Percentiles rank a stretch among this genome's conserved stretches.
These are phyloP conservation scores for Candida maesae DNA, from an alignment of 805 yeast genomes.

Conservation along the genomic window DNA sequence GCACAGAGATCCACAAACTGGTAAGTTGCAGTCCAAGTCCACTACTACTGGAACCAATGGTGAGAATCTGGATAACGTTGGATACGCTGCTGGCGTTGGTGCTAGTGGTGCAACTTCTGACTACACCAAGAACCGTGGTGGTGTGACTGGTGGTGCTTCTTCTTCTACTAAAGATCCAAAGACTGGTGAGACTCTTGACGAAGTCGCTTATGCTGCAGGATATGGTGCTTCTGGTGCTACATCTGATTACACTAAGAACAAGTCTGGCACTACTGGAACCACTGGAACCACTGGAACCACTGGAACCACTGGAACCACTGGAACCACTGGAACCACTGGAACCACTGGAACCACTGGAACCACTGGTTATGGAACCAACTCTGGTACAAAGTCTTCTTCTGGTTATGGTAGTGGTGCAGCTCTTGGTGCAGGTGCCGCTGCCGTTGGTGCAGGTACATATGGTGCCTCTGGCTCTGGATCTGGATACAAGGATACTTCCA, in stretches of 20 bases:
- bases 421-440: slow-evolving; percentile 17
- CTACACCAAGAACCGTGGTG: background rate
- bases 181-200: slow-evolving; percentile 3
- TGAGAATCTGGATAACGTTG: slow-evolving; percentile 9
- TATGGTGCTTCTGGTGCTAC: slow-evolving; percentile 12
- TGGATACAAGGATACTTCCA: too few species aligned
- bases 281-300: slow-evolving; percentile 3
- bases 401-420: slow-evolving; percentile 18
- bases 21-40: background rate
- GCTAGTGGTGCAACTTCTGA: slow-evolving; percentile 15
- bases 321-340: background rate
- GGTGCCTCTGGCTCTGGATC: too few species aligned
- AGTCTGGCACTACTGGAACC: too few species aligned
- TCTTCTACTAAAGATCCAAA: slow-evolving; percentile 5
- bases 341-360: background rate
- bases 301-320: too few species aligned
- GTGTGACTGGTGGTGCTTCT: background rate
- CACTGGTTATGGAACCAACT: slow-evolving; percentile 10
- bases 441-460: slow-evolving; percentile 6
- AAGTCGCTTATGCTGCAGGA: slow-evolving; percentile 14
- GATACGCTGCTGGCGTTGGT: slow-evolving; percentile 11
- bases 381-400: slow-evolving; percentile 7
- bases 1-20: background rate
- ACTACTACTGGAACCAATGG: slow-evolving; percentile 1
- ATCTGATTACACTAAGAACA: background rate